Conservation (phyloP, 2,329 filamentous ascomycete genomes). For the Elsinoe batatas region DNA sequence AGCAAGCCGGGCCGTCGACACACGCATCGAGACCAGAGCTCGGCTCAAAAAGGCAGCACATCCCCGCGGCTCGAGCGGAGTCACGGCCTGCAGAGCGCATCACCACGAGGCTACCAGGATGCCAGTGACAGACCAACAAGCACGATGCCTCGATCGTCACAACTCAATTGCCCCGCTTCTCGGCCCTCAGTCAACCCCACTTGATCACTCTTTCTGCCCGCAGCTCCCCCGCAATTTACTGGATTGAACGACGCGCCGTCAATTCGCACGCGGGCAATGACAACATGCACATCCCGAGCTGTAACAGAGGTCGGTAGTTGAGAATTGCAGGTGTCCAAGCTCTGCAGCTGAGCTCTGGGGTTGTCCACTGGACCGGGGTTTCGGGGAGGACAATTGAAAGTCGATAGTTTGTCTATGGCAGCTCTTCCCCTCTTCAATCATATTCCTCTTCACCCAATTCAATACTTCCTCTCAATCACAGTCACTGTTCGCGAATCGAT, state of each 20-base stretch:
- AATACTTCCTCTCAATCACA: neutral
- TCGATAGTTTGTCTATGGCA: neutral
- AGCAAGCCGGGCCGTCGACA: neutral
- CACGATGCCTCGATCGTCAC: neutral
- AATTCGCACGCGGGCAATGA: neutral
- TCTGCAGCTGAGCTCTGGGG: neutral
- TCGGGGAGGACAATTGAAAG: conserved; percentile 3
- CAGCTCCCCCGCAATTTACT: conserved; percentile 1
- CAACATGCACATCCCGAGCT: neutral
- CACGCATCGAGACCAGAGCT: neutral
- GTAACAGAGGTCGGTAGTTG: neutral
- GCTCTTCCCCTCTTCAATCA: neutral
- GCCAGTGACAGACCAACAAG: neutral
- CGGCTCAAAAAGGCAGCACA: neutral
- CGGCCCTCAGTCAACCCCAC: neutral
- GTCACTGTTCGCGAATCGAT: no score
- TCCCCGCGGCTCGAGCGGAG: neutral
- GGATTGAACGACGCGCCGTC: neutral
- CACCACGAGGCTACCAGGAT: neutral
- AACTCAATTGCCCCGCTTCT: conserved; percentile 1
- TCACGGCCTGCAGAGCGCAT: neutral
- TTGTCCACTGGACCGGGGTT: neutral
- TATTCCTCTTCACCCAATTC: neutral
- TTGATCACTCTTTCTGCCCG: neutral
- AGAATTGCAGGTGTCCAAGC: neutral